Base-by-base conservation (phyloP, 129 eudicot genomes). In the Chrysanthemum seticuspe region DNA sequence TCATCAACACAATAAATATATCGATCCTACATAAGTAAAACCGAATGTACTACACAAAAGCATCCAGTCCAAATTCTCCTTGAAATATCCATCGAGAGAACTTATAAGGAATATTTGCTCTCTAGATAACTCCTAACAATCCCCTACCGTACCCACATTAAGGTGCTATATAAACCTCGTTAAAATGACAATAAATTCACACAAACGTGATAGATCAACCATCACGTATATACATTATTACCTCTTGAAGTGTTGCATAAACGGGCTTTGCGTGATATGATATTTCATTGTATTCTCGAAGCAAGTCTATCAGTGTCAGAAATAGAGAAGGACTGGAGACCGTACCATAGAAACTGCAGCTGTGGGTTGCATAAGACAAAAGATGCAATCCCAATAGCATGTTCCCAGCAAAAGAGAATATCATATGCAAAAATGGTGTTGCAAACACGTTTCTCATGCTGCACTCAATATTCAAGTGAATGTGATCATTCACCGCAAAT, bases 301-400 rank as follows among this genome's bases (percentile, higher is more conserved):
- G 79, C 65, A 69, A 81, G 81, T 61, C 34, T 85, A 49, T 85
- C 75, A 11, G 52, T 67, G 58, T 54, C 69, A 0, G 81, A 82
- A 67, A 36, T 19, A 19, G 77, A 79, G 6, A 79, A 75, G 58
- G 75, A 78, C 13, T 54, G 52, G 61, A 65, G 89, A 66, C 80
- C 86, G 4, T 81, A 81, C 73, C 88, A 82, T 50, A 67, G 59
- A 53, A 79, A 85, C 72, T 82, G 89, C 59, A 34, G 71, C 27
- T 85, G 86, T 59, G 86, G 80, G 0, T 56, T 85, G 71, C 86
- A 82, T 82, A 73, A 74, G 29, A 23, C 51, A 12, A 75, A 75
- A 54, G 73, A 65, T 65, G 63, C 47, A 27, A 50, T 21, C 36
- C 51, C 29, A 62, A 62, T 27, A 11, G 69, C 62, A 15, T 74